phyloP scores from a whole-genome alignment of 1,139 yeast species.

The Torulaspora pretoriensis region DNA sequence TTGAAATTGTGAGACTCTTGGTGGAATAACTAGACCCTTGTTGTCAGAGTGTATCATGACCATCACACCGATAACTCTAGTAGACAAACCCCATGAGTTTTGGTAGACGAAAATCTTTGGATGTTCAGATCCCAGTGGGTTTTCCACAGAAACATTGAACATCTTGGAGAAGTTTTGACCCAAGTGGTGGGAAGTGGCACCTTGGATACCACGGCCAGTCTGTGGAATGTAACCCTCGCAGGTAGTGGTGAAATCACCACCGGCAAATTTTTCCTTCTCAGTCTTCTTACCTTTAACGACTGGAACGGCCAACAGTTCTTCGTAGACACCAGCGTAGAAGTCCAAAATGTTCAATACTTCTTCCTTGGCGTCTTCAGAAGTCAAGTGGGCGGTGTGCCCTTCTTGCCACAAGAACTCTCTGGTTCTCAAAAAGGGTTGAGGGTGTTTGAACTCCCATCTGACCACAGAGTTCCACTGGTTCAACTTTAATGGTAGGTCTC shows the following conservation, averaged over 20 bases:
- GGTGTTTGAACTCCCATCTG: slow-evolving; percentile 99
- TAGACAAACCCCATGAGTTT: slow-evolving; percentile 98
- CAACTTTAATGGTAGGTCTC: slow-evolving; percentile 92
- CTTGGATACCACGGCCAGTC: slow-evolving; percentile 99
- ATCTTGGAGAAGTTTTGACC: slow-evolving; percentile 98
- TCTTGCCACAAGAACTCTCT: slow-evolving; percentile 99
- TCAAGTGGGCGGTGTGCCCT: slow-evolving; percentile 96
- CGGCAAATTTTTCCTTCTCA: slow-evolving; percentile 97
- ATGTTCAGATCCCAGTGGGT: slow-evolving; percentile 84
- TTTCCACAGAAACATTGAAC: slow-evolving; percentile 94
- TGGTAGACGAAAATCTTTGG: slow-evolving; percentile 89
- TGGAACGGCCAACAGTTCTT: slow-evolving; percentile 94
- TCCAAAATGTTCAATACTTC: slow-evolving; percentile 88
- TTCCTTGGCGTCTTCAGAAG: slow-evolving; percentile 67
- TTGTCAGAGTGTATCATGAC: slow-evolving; percentile 98
- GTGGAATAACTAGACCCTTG: slow-evolving; percentile 97
- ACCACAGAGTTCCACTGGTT: slow-evolving; percentile 99
- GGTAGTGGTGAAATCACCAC: slow-evolving; percentile 93
- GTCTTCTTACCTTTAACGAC: slow-evolving; percentile 94
- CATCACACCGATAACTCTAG: slow-evolving; percentile 99
- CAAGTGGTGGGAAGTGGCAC: slow-evolving; percentile 96
- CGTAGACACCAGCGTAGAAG: slow-evolving; percentile 78
- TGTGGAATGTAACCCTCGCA: slow-evolving; percentile 96
- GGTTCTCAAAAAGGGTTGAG: slow-evolving; percentile 98
- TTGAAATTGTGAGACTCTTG: slow-evolving; percentile 91